Conservation (phyloP, 2,329 filamentous ascomycete genomes). For the Fusarium denticulatum region DNA sequence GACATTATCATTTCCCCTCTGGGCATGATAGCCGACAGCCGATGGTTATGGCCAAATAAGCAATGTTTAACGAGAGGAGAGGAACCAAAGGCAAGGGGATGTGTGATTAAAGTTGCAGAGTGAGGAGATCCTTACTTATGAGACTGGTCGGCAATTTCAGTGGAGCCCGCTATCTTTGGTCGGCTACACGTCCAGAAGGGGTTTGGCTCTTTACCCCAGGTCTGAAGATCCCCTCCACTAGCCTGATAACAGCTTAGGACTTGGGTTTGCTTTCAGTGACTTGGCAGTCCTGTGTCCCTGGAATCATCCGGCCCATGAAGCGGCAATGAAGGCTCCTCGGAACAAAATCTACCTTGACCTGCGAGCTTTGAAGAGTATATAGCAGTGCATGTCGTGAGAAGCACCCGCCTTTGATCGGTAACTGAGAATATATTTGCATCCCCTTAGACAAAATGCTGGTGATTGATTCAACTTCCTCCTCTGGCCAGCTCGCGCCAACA, state of each 20-base stretch:
- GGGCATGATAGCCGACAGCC: not conserved
- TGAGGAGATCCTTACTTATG: not conserved
- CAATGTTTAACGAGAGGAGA: not conserved
- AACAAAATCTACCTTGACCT: not conserved
- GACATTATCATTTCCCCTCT: not conserved
- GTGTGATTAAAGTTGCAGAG: not conserved
- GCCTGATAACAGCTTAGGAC: not conserved
- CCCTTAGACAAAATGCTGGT: not conserved
- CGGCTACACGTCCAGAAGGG: not conserved
- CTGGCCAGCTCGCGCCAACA: not conserved
- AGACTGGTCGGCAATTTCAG: not conserved
- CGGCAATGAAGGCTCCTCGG: no score
- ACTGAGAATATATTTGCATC: not conserved
- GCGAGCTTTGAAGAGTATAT: not conserved
- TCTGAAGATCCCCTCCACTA: not conserved
- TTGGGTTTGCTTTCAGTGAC: not conserved
- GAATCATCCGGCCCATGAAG: accelerated
- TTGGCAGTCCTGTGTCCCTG: not conserved
- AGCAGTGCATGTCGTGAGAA: not conserved
- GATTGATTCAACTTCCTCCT: not conserved
- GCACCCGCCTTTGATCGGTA: accelerated
- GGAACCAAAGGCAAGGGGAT: not conserved
- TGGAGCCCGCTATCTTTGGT: not conserved
- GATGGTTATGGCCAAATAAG: not conserved
- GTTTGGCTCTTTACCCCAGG: not conserved